A percentile compares a stretch with the other conserved stretches of the same genome.
phyloP scores from a whole-genome alignment of 2,329 filamentous ascomycete genomes.

The Westerdykella aurantiaca region DNA sequence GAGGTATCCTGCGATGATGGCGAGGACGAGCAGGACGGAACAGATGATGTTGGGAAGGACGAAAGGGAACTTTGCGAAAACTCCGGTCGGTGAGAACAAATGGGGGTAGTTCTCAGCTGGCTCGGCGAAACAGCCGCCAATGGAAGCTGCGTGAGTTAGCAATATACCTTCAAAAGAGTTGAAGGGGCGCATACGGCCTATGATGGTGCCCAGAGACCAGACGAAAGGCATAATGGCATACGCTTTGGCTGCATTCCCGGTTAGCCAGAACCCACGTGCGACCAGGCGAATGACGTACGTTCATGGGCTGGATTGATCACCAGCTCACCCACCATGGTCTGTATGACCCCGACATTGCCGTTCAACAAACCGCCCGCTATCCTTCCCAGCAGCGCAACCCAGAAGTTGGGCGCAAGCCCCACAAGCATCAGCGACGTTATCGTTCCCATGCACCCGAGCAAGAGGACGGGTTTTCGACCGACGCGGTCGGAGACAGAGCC shows the following conservation, averaged over 20 bases:
- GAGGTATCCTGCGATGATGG: slow-evolving; percentile 73
- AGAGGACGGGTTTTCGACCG: slow-evolving; percentile 37
- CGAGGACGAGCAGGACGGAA: slow-evolving; percentile 66
- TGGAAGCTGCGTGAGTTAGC: slow-evolving; percentile 50
- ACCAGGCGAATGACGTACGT: slow-evolving; percentile 50
- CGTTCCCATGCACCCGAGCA: slow-evolving; percentile 62
- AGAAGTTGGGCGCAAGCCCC: slow-evolving; percentile 76
- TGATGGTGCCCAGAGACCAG: slow-evolving; percentile 84
- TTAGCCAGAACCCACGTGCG: slow-evolving; percentile 1
- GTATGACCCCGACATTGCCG: slow-evolving; percentile 81
- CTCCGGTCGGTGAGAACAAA: slow-evolving; percentile 58
- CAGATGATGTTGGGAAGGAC: slow-evolving; percentile 86
- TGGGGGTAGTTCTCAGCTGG: slow-evolving; percentile 69
- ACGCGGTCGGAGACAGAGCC: slow-evolving; percentile 36
- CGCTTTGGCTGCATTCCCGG: slow-evolving; percentile 56
- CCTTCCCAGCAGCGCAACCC: slow-evolving; percentile 71
- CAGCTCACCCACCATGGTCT: slow-evolving; percentile 88
- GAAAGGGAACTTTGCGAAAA: slow-evolving; percentile 79
- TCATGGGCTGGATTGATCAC: slow-evolving; percentile 80
- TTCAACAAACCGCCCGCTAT: slow-evolving; percentile 77
- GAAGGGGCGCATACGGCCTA: slow-evolving; percentile 49
- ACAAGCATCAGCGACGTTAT: slow-evolving; percentile 78
- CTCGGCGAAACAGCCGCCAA: slow-evolving; percentile 80
- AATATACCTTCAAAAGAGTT: not conserved
- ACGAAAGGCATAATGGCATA: slow-evolving; percentile 93